Conservation (phyloP, 2,329 filamentous ascomycete genomes). For the Sporothrix variecibatus region DNA sequence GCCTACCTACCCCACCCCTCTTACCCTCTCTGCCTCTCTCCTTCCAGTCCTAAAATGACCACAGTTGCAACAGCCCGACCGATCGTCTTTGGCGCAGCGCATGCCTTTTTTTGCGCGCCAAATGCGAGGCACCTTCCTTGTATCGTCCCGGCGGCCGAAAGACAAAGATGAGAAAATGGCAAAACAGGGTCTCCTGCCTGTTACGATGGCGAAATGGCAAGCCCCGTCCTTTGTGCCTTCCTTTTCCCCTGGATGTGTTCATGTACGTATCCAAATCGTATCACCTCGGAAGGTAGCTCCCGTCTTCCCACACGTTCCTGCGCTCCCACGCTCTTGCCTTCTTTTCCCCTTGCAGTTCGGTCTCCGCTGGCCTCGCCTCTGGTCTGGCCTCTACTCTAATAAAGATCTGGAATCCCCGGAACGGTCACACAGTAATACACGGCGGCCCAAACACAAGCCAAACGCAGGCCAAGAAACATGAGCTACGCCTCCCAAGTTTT, state of each 20-base stretch:
- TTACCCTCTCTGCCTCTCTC: neutral
- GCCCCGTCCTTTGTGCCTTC: neutral
- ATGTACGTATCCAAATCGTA: neutral
- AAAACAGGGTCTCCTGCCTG: neutral
- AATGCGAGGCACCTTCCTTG: neutral
- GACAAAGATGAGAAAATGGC: neutral
- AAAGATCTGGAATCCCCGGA: neutral
- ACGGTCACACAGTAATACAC: slow-evolving; percentile 14
- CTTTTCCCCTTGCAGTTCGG: neutral
- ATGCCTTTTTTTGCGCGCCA: neutral
- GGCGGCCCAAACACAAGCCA: neutral
- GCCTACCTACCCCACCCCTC: slow-evolving; percentile 1
- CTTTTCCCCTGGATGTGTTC: neutral
- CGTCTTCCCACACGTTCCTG: neutral
- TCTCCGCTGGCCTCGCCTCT: neutral
- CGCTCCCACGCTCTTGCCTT: neutral
- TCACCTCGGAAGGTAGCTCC: neutral
- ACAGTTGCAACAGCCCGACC: neutral
- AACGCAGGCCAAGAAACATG: neutral
- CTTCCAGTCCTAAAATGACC: neutral
- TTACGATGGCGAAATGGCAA: neutral
- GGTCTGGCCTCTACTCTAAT: neutral
- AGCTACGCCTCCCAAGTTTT: slow-evolving; percentile 8
- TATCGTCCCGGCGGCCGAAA: neutral
- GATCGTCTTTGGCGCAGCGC: neutral